Evolutionary conservation across 179 eudicot genomes (phyloP), one percentile per base, ranked within the genome.

Genomic region (Nepenthes alata): DNA sequence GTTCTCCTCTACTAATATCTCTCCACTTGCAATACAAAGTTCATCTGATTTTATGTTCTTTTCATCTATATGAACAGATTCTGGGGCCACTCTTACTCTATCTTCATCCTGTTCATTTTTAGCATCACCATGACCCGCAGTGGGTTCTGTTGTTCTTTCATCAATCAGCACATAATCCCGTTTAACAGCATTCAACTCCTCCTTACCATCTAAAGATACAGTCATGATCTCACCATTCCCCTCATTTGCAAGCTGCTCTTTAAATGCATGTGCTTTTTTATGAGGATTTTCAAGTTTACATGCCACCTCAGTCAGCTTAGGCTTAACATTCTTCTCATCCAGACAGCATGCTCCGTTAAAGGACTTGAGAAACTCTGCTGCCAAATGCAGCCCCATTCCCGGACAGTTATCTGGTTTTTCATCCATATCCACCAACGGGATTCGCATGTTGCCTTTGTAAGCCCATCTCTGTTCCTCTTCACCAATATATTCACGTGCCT

Each of bases 131-230:
- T 72, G 70, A 67, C 65, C 62, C 25, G 25, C 25, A 52, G 58
- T 66, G 52, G 60, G 47, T 48, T 65, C 67, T 61, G 54, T 67
- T 39, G 49, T 59, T 61, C 47, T 64, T 58, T 68, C 78, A 63
- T 75, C 82, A 69, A 51, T 36, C 53, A 35, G 61, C 7, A 67
- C 65, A 60, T 83, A 71, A 34, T 45, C 53, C 3, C 37, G 55
- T 68, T 69, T 68, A 71, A 13, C 74, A 36, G 72, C 66, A 56
- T 72, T 72, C 47, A 55, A n/a, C 63, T 64, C 68, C 56, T 35
- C 55, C 59, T 71, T 62, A 70, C 56, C 65, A 34, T 35, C 62
- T 51, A 60, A 63, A 16, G 62, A 11, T 61, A 63, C 73, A 49
- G 66, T 2, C 37, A 49, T 25, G 11, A 72, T 37, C 12, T 62